Evolutionary conservation across 2,329 filamentous ascomycete species (phyloP).

Genomic region (Xylariaceae sp.): DNA sequence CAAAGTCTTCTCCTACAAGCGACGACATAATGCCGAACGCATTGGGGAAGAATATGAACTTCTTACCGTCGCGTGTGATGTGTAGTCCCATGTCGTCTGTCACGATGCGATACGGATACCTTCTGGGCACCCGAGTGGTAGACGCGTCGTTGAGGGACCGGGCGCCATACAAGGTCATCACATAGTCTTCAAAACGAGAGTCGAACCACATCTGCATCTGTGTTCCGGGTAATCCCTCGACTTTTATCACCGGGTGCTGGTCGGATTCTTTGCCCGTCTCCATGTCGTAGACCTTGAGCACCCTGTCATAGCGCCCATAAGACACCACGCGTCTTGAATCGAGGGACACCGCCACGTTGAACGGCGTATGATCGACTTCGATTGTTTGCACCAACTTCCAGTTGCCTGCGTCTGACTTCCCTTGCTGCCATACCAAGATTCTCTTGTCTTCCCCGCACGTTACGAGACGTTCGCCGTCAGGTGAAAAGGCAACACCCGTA

Average conservation of each 20-base stretch:
- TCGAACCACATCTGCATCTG: not conserved
- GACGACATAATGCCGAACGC: not conserved
- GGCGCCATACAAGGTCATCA: not conserved
- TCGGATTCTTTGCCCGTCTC: not conserved
- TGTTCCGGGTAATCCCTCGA: not conserved
- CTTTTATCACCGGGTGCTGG: not conserved
- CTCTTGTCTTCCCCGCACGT: not conserved
- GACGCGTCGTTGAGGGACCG: not conserved
- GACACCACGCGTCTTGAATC: not conserved
- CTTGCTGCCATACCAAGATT: not conserved
- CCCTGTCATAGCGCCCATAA: not conserved
- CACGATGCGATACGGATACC: not conserved
- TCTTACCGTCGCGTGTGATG: not conserved
- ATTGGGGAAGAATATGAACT: not conserved
- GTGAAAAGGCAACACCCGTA: not conserved
- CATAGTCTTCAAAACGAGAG: not conserved
- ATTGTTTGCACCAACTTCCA: not conserved
- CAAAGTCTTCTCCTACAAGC: not conserved
- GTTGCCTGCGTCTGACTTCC: not conserved
- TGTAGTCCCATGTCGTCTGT: not conserved
- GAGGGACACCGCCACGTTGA: not conserved
- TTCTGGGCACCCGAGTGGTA: not conserved
- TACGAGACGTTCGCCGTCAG: not conserved
- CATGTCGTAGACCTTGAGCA: not conserved
- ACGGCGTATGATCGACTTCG: not conserved